Evolutionary conservation across 306 rosid genomes (phyloP).

Genomic region (Sesbania bispinosa): DNA sequence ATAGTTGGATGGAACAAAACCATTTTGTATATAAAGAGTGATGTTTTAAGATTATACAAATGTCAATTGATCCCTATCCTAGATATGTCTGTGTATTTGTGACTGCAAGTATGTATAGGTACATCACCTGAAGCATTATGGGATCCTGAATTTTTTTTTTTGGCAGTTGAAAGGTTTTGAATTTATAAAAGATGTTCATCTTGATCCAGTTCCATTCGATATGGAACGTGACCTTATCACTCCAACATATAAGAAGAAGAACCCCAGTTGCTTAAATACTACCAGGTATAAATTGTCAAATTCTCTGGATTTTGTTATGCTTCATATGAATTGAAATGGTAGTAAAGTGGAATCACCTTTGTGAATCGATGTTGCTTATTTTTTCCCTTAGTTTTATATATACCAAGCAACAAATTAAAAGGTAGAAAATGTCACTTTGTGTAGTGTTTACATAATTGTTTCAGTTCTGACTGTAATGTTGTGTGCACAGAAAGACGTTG

Average conservation of each 20-base stretch:
- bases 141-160: conserved; percentile 24
- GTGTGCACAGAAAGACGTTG: conserved; percentile 50
- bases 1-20: too few relatives aligned
- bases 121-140: conserved; percentile 27
- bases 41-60: too few relatives aligned
- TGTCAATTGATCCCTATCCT: too few relatives aligned
- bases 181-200: conserved; percentile 62
- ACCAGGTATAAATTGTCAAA: conserved; percentile 51
- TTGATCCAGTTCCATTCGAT: conserved; percentile 90
- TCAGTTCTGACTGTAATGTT: conserved; percentile 8
- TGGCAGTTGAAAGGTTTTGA: conserved; percentile 96
- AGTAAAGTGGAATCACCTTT: too few relatives aligned
- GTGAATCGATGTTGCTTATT: too few relatives aligned
- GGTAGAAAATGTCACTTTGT: too few relatives aligned
- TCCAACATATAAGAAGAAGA: conserved; percentile 85
- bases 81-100: neutral
- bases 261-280: conserved; percentile 81
- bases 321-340: too few relatives aligned
- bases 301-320: neutral
- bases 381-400: too few relatives aligned
- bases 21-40: too few relatives aligned
- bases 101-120: neutral
- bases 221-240: conserved; percentile 86
- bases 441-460: too few relatives aligned
- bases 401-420: too few relatives aligned